These are phyloP conservation scores for Verticillium zaregamsianum DNA, from an alignment of 2,329 filamentous ascomycete species.

Conservation along the genomic window DNA sequence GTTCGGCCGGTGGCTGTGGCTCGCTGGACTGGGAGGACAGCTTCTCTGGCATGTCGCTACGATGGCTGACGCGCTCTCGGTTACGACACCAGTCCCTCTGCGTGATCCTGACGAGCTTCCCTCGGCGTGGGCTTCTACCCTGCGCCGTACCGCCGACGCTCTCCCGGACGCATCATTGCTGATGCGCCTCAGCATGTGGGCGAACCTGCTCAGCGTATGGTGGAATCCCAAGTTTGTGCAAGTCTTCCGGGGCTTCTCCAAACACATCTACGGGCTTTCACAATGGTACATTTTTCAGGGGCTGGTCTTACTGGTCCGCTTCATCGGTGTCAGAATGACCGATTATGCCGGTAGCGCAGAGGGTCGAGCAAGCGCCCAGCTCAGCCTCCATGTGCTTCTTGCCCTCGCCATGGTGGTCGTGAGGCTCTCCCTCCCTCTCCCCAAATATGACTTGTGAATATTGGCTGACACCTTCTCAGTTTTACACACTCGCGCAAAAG, in stretches of 20 bases:
- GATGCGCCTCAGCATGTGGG: slow-evolving; percentile 42
- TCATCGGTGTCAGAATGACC: slow-evolving; percentile 40
- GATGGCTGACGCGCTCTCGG: slow-evolving; percentile 12
- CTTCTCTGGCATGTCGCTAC: slow-evolving; percentile 45
- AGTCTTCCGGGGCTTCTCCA: slow-evolving; percentile 54
- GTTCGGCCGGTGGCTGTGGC: slow-evolving; percentile 43
- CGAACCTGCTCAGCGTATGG: slow-evolving; percentile 51
- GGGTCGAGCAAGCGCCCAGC: slow-evolving; percentile 33
- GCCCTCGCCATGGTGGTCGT: slow-evolving; percentile 49
- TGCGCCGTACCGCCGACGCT: slow-evolving; percentile 4
- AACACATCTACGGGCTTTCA: slow-evolving; percentile 54
- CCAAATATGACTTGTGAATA: no score
- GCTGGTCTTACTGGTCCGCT: slow-evolving; percentile 52
- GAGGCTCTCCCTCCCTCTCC: slow-evolving; percentile 21
- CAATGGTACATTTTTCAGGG: slow-evolving; percentile 65
- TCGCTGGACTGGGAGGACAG: slow-evolving; percentile 40
- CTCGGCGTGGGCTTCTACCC: background rate
- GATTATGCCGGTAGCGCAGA: slow-evolving; percentile 33
- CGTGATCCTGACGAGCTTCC: slow-evolving; percentile 10
- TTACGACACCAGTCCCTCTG: slow-evolving; percentile 4
- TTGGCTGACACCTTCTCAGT: slow-evolving; percentile 21
- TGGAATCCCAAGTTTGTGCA: slow-evolving; percentile 67
- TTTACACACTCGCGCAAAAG: slow-evolving; percentile 38
- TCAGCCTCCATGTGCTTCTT: slow-evolving; percentile 52
- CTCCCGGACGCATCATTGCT: slow-evolving; percentile 37